phyloP scores from a whole-genome alignment of 2,329 filamentous ascomycete genomes.

The Trichoderma breve region DNA sequence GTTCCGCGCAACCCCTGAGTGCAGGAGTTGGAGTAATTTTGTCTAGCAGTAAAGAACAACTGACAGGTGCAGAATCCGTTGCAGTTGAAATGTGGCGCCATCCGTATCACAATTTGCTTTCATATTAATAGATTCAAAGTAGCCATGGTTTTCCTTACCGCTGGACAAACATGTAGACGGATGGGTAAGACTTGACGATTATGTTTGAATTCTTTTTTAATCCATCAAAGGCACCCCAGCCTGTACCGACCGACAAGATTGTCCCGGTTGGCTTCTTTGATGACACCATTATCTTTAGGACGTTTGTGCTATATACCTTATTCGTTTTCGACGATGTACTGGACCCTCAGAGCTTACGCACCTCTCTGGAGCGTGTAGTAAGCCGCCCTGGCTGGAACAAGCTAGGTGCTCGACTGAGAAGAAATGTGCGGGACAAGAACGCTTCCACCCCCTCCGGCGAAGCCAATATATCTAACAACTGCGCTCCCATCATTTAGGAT shows the following conservation, averaged over 20 bases:
- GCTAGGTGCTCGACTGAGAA: constrained; percentile 42
- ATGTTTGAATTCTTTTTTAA: background rate
- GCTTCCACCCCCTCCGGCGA: constrained; percentile 31
- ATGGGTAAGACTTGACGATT: background rate
- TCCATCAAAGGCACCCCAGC: background rate
- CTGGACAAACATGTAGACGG: no score
- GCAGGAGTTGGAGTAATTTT: no score
- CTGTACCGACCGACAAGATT: background rate
- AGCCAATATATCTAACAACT: background rate
- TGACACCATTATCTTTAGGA: constrained; percentile 1
- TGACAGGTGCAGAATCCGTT: no score
- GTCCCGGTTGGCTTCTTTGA: constrained; percentile 13
- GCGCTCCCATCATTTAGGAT: background rate
- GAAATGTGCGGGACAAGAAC: constrained; percentile 15
- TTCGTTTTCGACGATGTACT: constrained; percentile 45
- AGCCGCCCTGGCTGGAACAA: constrained; percentile 46
- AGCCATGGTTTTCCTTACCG: no score
- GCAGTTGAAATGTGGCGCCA: no score
- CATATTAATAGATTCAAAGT: no score
- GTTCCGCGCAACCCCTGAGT: no score
- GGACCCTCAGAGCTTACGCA: constrained; percentile 39
- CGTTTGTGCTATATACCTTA: background rate
- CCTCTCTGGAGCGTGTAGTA: constrained; percentile 38
- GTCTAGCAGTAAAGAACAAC: no score
- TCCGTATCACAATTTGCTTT: no score